Conservation (phyloP, 257 asterid genomes). For the Mentha longifolia region DNA sequence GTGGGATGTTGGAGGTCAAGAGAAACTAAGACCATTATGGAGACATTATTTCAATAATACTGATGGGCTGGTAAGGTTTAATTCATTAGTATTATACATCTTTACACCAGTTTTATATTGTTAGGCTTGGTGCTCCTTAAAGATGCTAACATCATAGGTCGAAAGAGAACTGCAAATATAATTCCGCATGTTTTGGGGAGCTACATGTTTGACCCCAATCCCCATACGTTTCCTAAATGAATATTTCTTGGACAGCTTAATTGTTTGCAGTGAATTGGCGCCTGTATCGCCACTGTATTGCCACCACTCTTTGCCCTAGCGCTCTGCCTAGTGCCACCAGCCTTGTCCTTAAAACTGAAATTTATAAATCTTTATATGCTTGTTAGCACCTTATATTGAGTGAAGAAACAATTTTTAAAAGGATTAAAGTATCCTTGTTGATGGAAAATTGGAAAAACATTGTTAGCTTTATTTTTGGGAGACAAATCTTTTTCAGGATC, state of each 20-base stretch:
- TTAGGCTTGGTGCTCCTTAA: conserved; percentile 13
- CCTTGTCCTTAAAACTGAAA: conserved; percentile 17
- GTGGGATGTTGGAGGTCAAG: conserved; percentile 99
- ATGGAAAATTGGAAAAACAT: conserved; percentile 21
- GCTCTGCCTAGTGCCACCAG: conserved; percentile 8
- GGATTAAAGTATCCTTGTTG: conserved; percentile 7
- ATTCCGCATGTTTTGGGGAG: not conserved
- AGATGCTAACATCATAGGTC: not conserved
- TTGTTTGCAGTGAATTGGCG: conserved; percentile 18
- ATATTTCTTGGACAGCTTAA: conserved; percentile 15
- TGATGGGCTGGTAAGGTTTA: conserved; percentile 82
- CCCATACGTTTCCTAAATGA: conserved; percentile 10
- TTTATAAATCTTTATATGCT: conserved; percentile 23
- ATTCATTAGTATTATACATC: conserved; percentile 2
- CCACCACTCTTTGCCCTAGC: conserved; percentile 5
- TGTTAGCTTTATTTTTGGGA: conserved; percentile 16
- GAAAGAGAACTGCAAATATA: conserved; percentile 22
- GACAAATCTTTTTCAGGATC: not conserved
- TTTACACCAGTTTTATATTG: conserved; percentile 18
- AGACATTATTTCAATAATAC: conserved; percentile 95
- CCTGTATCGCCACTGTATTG: conserved; percentile 7
- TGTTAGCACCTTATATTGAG: conserved; percentile 4
- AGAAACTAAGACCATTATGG: conserved; percentile 94
- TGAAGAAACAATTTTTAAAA: conserved; percentile 13
- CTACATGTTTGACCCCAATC: conserved; percentile 7